phyloP scores from a whole-genome alignment of 352 stramenopile genomes.

The Phytophthora ramorum region DNA sequence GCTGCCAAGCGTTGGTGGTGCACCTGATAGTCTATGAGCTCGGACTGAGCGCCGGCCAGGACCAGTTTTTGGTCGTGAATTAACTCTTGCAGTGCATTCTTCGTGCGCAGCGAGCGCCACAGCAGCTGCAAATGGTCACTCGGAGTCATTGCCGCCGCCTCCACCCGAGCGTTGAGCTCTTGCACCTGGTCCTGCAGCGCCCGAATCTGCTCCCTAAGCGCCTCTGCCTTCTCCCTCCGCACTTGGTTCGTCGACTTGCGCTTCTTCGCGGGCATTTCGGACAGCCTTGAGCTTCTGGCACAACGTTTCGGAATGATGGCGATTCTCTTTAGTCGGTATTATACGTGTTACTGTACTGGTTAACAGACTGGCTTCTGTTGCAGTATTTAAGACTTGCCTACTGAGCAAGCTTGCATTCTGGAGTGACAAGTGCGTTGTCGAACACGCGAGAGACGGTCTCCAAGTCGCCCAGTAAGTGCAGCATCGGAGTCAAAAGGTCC shows the following conservation, averaged over 20 bases:
- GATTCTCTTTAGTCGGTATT: background rate
- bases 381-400: background rate
- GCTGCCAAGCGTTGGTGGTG: background rate
- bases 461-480: constrained; percentile 8
- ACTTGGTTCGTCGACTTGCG: constrained; percentile 39
- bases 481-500: constrained; percentile 14
- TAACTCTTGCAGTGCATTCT: constrained; percentile 17
- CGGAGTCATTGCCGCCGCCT: constrained; percentile 10
- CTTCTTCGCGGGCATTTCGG: constrained; percentile 21
- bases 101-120: constrained; percentile 4
- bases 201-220: constrained; percentile 17
- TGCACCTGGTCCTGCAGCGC: constrained; percentile 9
- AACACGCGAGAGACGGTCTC: constrained; percentile 5
- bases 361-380: no score
- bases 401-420: background rate
- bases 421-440: background rate
- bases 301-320: background rate
- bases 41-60: constrained; percentile 20
- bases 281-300: no score
- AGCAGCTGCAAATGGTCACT: constrained; percentile 20
- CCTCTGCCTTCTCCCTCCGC: constrained; percentile 24
- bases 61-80: constrained; percentile 17
- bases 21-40: constrained; percentile 23
- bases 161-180: constrained; percentile 3
- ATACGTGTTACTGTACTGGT: no score